Conservation (phyloP, 495 filamentous ascomycete species). For the Neurospora hispaniola region DNA sequence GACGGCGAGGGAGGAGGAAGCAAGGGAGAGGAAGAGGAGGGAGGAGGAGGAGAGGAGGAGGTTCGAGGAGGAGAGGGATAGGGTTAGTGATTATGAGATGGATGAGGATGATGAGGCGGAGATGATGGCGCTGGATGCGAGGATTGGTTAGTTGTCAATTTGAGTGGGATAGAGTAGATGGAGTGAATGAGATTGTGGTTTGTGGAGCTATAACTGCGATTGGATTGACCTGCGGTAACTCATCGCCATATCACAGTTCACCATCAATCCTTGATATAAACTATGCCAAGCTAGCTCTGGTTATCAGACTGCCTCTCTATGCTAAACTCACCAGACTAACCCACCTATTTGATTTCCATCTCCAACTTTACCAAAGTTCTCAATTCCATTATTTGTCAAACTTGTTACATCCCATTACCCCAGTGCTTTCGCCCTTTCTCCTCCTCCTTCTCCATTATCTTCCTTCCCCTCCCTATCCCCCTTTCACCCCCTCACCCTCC, state of each 20-base stretch:
- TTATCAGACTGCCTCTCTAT: neutral
- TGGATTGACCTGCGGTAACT: neutral
- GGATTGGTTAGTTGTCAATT: neutral
- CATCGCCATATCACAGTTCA: neutral
- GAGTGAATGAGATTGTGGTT: neutral
- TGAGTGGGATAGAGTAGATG: neutral
- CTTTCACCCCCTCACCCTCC: neutral
- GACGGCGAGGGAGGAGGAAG: slow-evolving; percentile 14
- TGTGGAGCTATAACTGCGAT: neutral
- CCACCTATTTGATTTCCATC: neutral
- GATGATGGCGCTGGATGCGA: slow-evolving; percentile 52
- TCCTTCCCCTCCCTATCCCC: neutral
- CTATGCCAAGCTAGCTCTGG: neutral
- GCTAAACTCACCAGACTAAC: neutral
- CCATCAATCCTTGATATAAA: neutral
- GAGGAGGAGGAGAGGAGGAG: slow-evolving; percentile 9
- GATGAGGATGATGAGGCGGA: slow-evolving; percentile 51
- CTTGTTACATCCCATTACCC: neutral
- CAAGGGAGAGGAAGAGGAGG: slow-evolving; percentile 24
- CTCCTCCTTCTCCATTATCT: neutral
- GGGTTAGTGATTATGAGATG: slow-evolving; percentile 45
- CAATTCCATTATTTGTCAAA: neutral
- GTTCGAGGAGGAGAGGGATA: slow-evolving; percentile 3
- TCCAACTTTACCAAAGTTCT: neutral
- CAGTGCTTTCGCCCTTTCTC: neutral